Evolutionary conservation across 1,284 basidiomycete genomes (phyloP).

Genomic region (Moesziomyces sp.): DNA sequence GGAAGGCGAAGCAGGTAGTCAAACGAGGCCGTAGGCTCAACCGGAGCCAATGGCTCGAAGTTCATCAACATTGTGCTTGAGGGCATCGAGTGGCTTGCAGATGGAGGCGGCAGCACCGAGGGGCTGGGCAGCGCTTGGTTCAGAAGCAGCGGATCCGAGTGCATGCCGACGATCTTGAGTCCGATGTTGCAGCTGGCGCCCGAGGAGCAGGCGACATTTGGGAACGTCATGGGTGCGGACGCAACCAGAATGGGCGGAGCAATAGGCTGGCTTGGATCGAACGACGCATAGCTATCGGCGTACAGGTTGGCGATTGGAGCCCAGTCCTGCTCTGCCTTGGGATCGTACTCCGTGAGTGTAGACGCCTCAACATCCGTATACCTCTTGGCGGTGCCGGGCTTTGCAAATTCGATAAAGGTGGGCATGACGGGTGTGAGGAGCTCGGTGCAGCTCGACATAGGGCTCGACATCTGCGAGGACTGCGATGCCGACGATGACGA

Average conservation of each 20-base stretch:
- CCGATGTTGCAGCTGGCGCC: constrained; percentile 10
- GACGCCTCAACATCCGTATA: background rate
- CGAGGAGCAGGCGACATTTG: constrained; percentile 12
- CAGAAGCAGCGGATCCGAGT: constrained; percentile 39
- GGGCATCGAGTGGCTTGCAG: constrained; percentile 1
- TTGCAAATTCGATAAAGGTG: constrained; percentile 5
- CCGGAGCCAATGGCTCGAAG: background rate
- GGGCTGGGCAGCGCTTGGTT: constrained; percentile 41
- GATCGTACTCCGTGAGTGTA: background rate
- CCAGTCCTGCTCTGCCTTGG: constrained; percentile 4
- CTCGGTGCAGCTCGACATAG: constrained; percentile 24
- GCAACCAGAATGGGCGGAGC: background rate
- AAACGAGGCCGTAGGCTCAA: constrained; percentile 5
- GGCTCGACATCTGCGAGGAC: constrained; percentile 30
- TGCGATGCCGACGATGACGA: constrained; percentile 11
- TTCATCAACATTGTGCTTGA: background rate
- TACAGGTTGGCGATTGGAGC: background rate
- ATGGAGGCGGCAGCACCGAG: constrained; percentile 9
- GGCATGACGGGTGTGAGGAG: constrained; percentile 26
- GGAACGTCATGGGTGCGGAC: constrained; percentile 22
- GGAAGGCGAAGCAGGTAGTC: constrained; percentile 19
- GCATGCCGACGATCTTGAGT: constrained; percentile 30
- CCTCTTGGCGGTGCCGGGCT: background rate
- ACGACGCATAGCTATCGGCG: constrained; percentile 9
- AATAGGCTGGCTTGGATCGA: background rate